Conservation (phyloP, 345 rosid genomes). For the Eucalyptus globulus region DNA sequence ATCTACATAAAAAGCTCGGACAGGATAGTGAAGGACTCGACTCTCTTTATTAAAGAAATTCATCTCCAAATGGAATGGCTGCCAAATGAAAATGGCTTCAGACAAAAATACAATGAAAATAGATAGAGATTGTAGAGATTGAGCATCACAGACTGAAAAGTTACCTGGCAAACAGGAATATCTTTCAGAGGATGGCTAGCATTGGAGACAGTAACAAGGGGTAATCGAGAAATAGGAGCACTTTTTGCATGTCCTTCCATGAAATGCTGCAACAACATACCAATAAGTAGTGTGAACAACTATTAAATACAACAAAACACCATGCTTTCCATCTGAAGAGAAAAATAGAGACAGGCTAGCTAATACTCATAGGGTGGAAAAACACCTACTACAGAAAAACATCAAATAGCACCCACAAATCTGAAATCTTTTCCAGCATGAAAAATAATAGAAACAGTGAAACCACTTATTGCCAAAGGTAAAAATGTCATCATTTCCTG, state of each 20-base stretch:
- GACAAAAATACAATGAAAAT: conserved; percentile 1
- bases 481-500: not conserved
- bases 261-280: conserved; percentile 51
- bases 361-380: not conserved
- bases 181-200: conserved; percentile 68
- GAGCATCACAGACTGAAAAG: not conserved
- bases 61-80: conserved; percentile 97
- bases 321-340: not conserved
- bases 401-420: not conserved
- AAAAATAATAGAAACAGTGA: not conserved
- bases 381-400: not conserved
- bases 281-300: not conserved
- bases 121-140: not conserved
- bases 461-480: not conserved
- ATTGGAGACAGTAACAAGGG: conserved; percentile 65
- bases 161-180: conserved; percentile 85
- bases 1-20: conserved; percentile 82
- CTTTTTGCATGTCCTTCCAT: conserved; percentile 98
- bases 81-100: conserved; percentile 23
- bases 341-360: not conserved
- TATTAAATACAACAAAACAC: not conserved
- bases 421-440: not conserved
- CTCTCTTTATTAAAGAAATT: conserved; percentile 92
- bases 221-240: conserved; percentile 88
- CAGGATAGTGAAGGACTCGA: conserved; percentile 94